Percentiles rank a stretch among this genome's conserved stretches.
Conservation (phyloP, 768 basidiomycete genomes). For the Pisolithus orientalis region DNA sequence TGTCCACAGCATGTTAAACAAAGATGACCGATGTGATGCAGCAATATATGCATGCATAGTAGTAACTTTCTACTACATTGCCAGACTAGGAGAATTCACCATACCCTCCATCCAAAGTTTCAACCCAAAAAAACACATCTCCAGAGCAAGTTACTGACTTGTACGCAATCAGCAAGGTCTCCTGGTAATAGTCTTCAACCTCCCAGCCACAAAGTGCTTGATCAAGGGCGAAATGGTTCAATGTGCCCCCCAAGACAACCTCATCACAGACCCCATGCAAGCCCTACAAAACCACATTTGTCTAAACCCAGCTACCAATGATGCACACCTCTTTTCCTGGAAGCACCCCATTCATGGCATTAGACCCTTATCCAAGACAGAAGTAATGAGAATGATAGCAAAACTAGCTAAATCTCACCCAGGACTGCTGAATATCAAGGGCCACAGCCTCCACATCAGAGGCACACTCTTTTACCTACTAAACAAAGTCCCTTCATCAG, state of each 20-base stretch:
- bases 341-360: neutral
- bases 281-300: too few species aligned
- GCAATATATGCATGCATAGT: constrained; percentile 30
- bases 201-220: too few species aligned
- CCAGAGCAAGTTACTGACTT: neutral
- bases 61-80: too few species aligned
- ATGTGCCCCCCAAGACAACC: too few species aligned
- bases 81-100: too few species aligned
- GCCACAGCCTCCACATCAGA: neutral
- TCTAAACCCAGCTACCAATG: too few species aligned
- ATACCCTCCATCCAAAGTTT: neutral
- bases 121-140: neutral
- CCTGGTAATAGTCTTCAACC: too few species aligned
- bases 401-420: neutral
- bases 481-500: neutral
- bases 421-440: neutral
- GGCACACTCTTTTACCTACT: neutral
- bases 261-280: too few species aligned
- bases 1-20: constrained; percentile 16
- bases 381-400: neutral
- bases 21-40: constrained; percentile 23
- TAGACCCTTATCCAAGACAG: neutral
- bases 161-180: too few species aligned
- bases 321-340: too few species aligned
- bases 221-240: too few species aligned